Percentiles rank a stretch among this genome's conserved stretches.
phyloP scores from a whole-genome alignment of 1,284 basidiomycete species.

The Fomes fomentarius region DNA sequence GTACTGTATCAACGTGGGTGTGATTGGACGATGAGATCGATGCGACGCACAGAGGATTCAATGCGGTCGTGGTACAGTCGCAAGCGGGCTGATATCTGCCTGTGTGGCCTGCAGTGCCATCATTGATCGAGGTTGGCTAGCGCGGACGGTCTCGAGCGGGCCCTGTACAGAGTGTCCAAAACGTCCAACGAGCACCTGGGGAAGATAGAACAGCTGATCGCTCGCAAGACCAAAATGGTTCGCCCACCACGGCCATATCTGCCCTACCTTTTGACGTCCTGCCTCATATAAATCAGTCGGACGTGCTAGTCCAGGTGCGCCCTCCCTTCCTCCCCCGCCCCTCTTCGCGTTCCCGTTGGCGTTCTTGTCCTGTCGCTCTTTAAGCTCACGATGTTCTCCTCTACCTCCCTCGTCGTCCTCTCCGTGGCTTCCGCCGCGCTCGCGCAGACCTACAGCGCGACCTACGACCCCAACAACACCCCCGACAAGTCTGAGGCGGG shows the following conservation, averaged over 20 bases:
- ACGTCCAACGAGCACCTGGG: no score
- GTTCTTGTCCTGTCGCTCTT: conserved; percentile 7
- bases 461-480: conserved; percentile 45
- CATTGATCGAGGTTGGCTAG: no score
- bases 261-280: conserved; percentile 11
- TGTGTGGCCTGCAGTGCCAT: no score
- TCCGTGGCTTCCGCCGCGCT: conserved; percentile 25
- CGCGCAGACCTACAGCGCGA: conserved; percentile 40
- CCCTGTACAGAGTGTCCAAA: no score
- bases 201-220: conserved; percentile 9
- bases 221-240: not conserved
- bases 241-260: conserved; percentile 12
- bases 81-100: no score
- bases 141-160: no score
- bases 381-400: conserved; percentile 21
- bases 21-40: no score
- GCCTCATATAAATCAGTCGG: conserved; percentile 3
- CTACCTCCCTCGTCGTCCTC: conserved; percentile 20
- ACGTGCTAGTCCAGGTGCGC: not conserved
- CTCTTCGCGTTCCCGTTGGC: not conserved
- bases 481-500: conserved; percentile 59
- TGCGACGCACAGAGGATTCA: no score
- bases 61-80: no score
- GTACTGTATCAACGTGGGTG: no score
- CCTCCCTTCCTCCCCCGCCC: not conserved